Percentiles rank a stretch among this genome's conserved stretches.
Evolutionary conservation across 2,329 filamentous ascomycete genomes (phyloP).

Genomic region (Xylaria hypoxylon): DNA sequence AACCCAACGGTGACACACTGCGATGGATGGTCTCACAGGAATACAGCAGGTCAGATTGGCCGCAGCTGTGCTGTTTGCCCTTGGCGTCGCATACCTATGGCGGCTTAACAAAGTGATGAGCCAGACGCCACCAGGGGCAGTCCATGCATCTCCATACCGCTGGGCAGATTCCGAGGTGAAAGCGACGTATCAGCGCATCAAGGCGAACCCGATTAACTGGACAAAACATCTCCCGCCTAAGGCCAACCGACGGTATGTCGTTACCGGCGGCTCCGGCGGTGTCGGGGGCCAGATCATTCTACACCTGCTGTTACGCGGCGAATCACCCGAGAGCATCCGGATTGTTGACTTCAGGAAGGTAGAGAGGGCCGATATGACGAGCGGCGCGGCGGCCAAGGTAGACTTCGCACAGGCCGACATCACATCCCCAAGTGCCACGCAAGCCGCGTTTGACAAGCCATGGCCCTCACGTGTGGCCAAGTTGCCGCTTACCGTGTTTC

Average conservation of each 20-base stretch:
- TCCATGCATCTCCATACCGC: conserved; percentile 44
- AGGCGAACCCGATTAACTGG: conserved; percentile 48
- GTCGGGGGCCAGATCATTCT: conserved; percentile 63
- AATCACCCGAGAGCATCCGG: conserved; percentile 59
- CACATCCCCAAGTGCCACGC: conserved; percentile 53
- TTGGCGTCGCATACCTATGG: conserved; percentile 45
- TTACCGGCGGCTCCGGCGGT: conserved; percentile 56
- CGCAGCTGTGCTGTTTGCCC: conserved; percentile 36
- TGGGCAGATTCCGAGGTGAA: conserved; percentile 51
- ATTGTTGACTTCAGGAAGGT: conserved; percentile 60
- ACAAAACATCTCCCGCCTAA: conserved; percentile 50
- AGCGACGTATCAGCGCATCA: conserved; percentile 50
- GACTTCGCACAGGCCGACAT: conserved; percentile 60
- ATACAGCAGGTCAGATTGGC: conserved; percentile 31
- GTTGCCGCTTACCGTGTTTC: conserved; percentile 63
- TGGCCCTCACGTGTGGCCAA: conserved; percentile 55
- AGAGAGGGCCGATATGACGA: conserved; percentile 54
- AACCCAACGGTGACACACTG: conserved; percentile 1
- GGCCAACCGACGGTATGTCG: conserved; percentile 53
- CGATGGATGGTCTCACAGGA: conserved; percentile 35
- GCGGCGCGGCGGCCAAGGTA: conserved; percentile 51
- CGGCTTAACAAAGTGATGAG: conserved; percentile 52
- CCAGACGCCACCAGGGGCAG: conserved; percentile 48
- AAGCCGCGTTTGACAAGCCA: conserved; percentile 56
- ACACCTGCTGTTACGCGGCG: conserved; percentile 60